A percentile compares a stretch with the other conserved stretches of the same genome.
Conservation (phyloP, 805 yeast species). For the Maudiozyma serrabonitensis region DNA sequence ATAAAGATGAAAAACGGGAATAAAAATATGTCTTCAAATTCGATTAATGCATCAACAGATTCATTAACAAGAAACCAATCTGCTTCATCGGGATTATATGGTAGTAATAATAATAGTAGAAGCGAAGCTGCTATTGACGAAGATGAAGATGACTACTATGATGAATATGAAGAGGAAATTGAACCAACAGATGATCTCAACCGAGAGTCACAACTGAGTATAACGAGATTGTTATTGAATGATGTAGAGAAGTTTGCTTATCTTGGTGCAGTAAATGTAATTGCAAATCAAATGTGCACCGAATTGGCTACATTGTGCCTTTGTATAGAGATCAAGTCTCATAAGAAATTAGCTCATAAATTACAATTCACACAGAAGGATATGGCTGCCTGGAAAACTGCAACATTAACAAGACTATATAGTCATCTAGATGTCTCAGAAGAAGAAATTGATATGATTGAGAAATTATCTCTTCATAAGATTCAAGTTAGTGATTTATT, state of each 20-base stretch:
- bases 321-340: constrained; percentile 40
- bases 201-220: constrained; percentile 45
- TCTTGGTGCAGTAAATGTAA: constrained; percentile 70
- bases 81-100: neutral
- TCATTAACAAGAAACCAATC: neutral
- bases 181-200: constrained; percentile 29
- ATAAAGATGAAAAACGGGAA: constrained; percentile 10
- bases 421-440: constrained; percentile 67
- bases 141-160: constrained; percentile 26
- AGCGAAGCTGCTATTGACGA: constrained; percentile 15
- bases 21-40: constrained; percentile 4
- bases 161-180: constrained; percentile 34
- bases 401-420: constrained; percentile 60
- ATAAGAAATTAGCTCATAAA: constrained; percentile 42
- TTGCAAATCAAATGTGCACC: constrained; percentile 72
- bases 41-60: constrained; percentile 6
- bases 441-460: constrained; percentile 84
- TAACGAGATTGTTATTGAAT: constrained; percentile 70
- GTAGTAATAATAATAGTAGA: constrained; percentile 2
- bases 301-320: constrained; percentile 53
- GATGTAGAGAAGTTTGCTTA: constrained; percentile 89
- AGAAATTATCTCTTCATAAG: constrained; percentile 75
- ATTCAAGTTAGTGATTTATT: constrained; percentile 64
- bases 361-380: constrained; percentile 63
- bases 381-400: constrained; percentile 76